Conservation (phyloP, 371 early-diverging fungal species). For the Mortierella sp. region DNA sequence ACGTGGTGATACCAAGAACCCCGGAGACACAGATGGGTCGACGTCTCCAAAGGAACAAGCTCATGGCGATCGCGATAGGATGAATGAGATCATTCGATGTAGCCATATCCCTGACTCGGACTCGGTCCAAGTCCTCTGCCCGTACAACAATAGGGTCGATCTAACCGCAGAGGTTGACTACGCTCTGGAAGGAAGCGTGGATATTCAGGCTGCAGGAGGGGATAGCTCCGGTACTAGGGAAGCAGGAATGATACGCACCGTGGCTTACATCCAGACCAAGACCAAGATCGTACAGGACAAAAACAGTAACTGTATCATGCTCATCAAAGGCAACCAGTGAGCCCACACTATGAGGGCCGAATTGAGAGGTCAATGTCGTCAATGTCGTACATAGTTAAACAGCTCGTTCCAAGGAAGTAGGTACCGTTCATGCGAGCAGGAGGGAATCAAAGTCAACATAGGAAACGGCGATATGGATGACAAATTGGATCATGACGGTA, state of each 20-base stretch:
- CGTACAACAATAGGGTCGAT: slow-evolving; percentile 61
- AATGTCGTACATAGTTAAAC: too few relatives aligned
- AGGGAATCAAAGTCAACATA: too few relatives aligned
- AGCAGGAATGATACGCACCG: slow-evolving; percentile 20
- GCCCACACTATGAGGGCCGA: background rate
- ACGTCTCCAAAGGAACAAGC: background rate
- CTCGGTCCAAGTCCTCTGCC: slow-evolving; percentile 45
- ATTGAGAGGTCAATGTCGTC: background rate
- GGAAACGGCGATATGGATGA: background rate
- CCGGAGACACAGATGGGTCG: slow-evolving; percentile 4
- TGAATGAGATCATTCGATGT: slow-evolving; percentile 36
- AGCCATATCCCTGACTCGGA: slow-evolving; percentile 23
- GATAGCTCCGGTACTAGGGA: slow-evolving; percentile 17
- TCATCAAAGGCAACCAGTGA: background rate
- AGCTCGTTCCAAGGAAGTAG: too few relatives aligned
- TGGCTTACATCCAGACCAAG: slow-evolving; percentile 14
- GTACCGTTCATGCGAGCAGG: background rate
- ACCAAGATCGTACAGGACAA: slow-evolving; percentile 15
- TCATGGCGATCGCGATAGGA: background rate
- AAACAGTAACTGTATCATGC: background rate
- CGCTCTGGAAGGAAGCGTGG: slow-evolving; percentile 39
- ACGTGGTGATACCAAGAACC: slow-evolving; percentile 31
- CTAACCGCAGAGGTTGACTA: slow-evolving; percentile 57
- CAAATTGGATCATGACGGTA: slow-evolving; percentile 9
- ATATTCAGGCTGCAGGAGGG: slow-evolving; percentile 31